These are phyloP conservation scores for Psidium friedrichsthalianum DNA, from an alignment of 345 rosid genomes.

Conservation along the genomic window DNA sequence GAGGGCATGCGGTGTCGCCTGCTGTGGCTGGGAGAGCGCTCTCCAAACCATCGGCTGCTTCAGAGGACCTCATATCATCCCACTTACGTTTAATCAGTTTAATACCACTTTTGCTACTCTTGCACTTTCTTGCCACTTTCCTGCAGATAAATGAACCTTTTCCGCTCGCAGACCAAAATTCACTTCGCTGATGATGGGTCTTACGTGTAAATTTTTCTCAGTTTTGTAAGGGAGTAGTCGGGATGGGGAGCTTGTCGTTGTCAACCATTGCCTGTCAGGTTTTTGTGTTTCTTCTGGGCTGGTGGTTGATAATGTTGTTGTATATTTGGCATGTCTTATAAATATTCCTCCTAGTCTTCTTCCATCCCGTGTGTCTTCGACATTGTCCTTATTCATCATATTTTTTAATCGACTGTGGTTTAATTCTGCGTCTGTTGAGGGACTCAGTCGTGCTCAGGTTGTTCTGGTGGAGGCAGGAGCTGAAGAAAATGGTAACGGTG, in stretches of 20 bases:
- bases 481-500: neutral
- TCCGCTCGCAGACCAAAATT: neutral
- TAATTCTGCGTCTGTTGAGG: neutral
- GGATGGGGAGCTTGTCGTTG: neutral
- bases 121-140: neutral
- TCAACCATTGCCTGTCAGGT: conserved; percentile 10
- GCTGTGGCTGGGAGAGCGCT: conserved; percentile 81
- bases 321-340: neutral
- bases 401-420: neutral
- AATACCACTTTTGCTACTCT: conserved; percentile 15
- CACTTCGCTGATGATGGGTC: neutral
- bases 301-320: conserved; percentile 4
- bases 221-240: neutral
- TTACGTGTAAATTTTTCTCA: neutral
- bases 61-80: conserved; percentile 7
- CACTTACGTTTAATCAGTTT: conserved; percentile 8
- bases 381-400: neutral
- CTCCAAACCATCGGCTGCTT: conserved; percentile 37
- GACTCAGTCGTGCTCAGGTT: neutral
- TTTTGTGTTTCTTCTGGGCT: conserved; percentile 5
- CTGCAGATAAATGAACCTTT: neutral
- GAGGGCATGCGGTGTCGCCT: conserved; percentile 62
- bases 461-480: neutral
- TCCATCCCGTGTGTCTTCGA: neutral
- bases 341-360: neutral